Percentiles rank a stretch among this genome's conserved stretches.
phyloP scores from a whole-genome alignment of 2,329 filamentous ascomycete species.

The Rhytidhysteron rufulum region DNA sequence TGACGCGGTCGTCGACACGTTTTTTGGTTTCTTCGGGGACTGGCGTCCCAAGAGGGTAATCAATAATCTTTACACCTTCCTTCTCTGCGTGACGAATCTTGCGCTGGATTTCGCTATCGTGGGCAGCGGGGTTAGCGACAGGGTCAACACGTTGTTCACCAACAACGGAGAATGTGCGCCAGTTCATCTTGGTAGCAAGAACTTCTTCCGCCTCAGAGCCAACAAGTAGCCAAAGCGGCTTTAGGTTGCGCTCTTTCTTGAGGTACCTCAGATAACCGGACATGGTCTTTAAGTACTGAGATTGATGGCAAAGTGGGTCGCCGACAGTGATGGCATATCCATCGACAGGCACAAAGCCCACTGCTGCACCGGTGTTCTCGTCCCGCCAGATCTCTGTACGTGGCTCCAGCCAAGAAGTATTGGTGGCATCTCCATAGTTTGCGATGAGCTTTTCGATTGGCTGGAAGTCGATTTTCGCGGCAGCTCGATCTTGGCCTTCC shows the following conservation, averaged over 20 bases:
- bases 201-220: conserved; percentile 74
- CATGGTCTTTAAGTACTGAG: conserved; percentile 72
- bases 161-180: conserved; percentile 83
- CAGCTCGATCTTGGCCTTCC: conserved; percentile 49
- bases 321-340: conserved; percentile 82
- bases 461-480: conserved; percentile 57
- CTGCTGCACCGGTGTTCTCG: conserved; percentile 70
- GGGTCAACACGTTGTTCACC: conserved; percentile 86
- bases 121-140: conserved; percentile 61
- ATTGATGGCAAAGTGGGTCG: conserved; percentile 77
- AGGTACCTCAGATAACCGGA: conserved; percentile 71
- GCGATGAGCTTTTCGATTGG: conserved; percentile 83
- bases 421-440: conserved; percentile 92
- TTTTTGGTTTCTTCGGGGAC: conserved; percentile 63
- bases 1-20: conserved; percentile 68
- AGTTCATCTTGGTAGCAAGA: conserved; percentile 74
- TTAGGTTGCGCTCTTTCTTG: conserved; percentile 65
- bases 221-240: conserved; percentile 87
- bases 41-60: conserved; percentile 62
- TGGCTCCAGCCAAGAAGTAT: conserved; percentile 90
- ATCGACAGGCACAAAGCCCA: conserved; percentile 75
- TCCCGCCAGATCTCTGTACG: conserved; percentile 88
- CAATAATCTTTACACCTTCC: conserved; percentile 77
- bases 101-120: conserved; percentile 63
- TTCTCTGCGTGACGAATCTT: conserved; percentile 79